These are phyloP conservation scores for Phalaenopsis equestris DNA, from an alignment of 106 monocot species.

Conservation along the genomic window DNA sequence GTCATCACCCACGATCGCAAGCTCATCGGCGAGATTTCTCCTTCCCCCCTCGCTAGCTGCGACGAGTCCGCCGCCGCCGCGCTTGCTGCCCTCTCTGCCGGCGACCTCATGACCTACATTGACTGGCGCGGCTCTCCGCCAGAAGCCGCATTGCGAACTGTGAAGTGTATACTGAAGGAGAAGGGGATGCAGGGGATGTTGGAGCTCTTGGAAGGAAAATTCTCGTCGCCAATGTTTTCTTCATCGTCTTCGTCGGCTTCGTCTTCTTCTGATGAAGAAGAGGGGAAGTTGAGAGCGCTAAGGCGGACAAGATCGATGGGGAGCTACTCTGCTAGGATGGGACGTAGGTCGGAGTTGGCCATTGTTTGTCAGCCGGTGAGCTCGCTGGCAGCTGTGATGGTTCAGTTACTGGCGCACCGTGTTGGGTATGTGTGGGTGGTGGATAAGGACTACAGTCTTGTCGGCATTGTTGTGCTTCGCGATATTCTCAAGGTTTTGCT, in stretches of 20 bases:
- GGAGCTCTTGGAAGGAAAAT: too few relatives aligned
- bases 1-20: slow-evolving; percentile 28
- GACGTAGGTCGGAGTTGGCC: slow-evolving; percentile 42
- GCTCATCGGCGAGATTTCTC: slow-evolving; percentile 50
- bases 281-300: background rate
- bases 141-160: background rate
- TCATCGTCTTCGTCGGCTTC: too few relatives aligned
- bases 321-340: slow-evolving; percentile 41
- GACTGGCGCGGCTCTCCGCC: slow-evolving; percentile 34
- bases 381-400: slow-evolving; percentile 74
- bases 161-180: too few relatives aligned
- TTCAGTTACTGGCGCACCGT: slow-evolving; percentile 62
- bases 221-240: too few relatives aligned
- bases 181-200: too few relatives aligned
- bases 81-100: slow-evolving; percentile 51
- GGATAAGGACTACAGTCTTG: slow-evolving; percentile 38
- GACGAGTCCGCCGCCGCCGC: slow-evolving; percentile 53
- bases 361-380: slow-evolving; percentile 49
- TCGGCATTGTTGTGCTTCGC: slow-evolving; percentile 25
- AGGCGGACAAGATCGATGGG: slow-evolving; percentile 16
- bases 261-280: slow-evolving; percentile 29
- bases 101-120: slow-evolving; percentile 55
- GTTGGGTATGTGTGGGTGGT: slow-evolving; percentile 76
- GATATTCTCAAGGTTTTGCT: slow-evolving; percentile 26
- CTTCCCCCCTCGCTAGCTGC: slow-evolving; percentile 26